A percentile compares a stretch with the other conserved stretches of the same genome.
phyloP scores from a whole-genome alignment of 1,284 basidiomycete species.

The Ceratobasidium papillatum region DNA sequence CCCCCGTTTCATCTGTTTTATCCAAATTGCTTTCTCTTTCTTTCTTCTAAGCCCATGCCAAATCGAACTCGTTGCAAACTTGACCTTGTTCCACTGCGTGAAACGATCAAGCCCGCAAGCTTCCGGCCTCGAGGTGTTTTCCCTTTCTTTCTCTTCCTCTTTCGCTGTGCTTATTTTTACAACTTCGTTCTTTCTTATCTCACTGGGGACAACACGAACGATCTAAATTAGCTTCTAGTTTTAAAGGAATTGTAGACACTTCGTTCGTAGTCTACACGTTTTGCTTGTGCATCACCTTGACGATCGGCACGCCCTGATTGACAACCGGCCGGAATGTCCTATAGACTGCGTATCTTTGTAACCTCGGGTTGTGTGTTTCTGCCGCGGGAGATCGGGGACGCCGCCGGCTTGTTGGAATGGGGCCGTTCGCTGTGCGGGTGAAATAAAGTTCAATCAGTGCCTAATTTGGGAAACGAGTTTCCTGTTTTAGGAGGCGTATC shows the following conservation, averaged over 20 bases:
- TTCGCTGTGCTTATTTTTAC: not conserved
- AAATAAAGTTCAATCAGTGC: not conserved
- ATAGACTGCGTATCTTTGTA: no score
- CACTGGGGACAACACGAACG: not conserved
- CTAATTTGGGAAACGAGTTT: not conserved
- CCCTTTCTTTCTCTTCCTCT: no score
- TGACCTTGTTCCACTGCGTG: slow-evolving; percentile 26
- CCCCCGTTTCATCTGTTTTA: slow-evolving; percentile 7
- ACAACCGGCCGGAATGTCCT: not conserved
- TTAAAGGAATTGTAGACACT: not conserved
- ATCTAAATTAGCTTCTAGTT: not conserved
- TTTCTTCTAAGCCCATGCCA: slow-evolving; percentile 1
- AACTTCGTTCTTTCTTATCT: not conserved
- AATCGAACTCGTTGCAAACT: slow-evolving; percentile 1
- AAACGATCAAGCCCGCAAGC: not conserved
- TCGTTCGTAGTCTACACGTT: slow-evolving; percentile 2
- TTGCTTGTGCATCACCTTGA: not conserved
- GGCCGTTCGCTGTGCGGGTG: not conserved
- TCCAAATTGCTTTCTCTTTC: slow-evolving; percentile 26
- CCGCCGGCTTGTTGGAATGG: not conserved
- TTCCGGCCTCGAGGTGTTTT: not conserved
- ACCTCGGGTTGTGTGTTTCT: not conserved
- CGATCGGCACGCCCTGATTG: no score
- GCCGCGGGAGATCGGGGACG: not conserved
- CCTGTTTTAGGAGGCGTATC: not conserved